Evolutionary conservation across 225 moss, liverwort and hornwort genomes (phyloP).

Genomic region (Antitrichia curtipendula): DNA sequence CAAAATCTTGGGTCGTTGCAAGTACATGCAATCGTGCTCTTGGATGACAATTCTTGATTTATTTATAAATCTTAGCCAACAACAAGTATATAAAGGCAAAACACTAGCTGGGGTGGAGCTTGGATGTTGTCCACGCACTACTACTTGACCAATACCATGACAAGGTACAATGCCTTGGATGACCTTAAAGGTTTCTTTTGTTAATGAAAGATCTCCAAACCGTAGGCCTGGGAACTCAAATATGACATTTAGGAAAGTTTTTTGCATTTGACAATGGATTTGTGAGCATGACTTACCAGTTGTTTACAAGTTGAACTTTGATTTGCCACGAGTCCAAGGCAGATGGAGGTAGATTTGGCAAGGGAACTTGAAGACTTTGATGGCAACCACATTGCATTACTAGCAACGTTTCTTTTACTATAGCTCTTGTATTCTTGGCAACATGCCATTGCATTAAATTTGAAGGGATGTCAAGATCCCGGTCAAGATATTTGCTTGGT

Average conservation of each 20-base stretch:
- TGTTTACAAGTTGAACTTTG: not conserved
- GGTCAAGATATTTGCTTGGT: too few relatives aligned
- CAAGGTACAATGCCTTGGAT: not conserved
- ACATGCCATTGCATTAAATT: too few relatives aligned
- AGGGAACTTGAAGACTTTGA: not conserved
- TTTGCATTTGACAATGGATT: not conserved
- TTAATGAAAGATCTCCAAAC: too few relatives aligned
- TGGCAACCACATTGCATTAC: not conserved
- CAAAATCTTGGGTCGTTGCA: not conserved
- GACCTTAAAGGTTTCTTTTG: too few relatives aligned
- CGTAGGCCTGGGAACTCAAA: too few relatives aligned
- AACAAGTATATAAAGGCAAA: not conserved
- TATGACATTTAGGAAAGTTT: not conserved
- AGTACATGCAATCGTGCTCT: accelerated
- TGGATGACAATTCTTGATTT: accelerated
- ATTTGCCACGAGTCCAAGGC: accelerated
- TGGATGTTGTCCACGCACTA: accelerated
- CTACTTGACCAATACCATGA: not conserved
- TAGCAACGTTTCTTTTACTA: too few relatives aligned
- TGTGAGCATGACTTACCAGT: not conserved
- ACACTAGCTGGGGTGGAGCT: accelerated
- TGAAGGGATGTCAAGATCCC: too few relatives aligned
- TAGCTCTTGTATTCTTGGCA: too few relatives aligned
- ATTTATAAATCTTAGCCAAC: not conserved
- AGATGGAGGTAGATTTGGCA: not conserved